Conservation (phyloP, 352 stramenopile genomes). For the Phytophthora quininea region DNA sequence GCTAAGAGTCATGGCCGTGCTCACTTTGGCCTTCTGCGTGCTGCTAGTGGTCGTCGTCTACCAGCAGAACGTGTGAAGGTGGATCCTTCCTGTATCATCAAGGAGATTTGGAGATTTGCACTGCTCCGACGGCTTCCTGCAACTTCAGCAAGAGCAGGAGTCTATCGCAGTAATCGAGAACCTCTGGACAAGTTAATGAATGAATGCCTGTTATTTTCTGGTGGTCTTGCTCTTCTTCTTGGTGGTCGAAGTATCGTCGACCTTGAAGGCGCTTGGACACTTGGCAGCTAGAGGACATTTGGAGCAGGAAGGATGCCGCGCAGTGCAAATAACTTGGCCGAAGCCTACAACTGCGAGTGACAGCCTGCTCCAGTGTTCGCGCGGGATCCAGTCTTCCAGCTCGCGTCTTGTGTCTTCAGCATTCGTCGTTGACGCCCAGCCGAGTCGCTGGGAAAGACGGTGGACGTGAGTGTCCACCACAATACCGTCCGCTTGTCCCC, state of each 20-base stretch:
- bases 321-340: slow-evolving; percentile 66
- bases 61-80: slow-evolving; percentile 25
- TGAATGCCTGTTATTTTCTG: slow-evolving; percentile 13
- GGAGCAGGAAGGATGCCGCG: slow-evolving; percentile 58
- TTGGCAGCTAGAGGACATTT: slow-evolving; percentile 53
- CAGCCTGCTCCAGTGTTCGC: slow-evolving; percentile 57
- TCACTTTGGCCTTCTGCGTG: slow-evolving; percentile 39
- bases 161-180: neutral
- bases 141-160: neutral
- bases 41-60: slow-evolving; percentile 45
- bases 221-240: slow-evolving; percentile 7
- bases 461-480: slow-evolving; percentile 86
- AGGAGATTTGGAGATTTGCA: neutral
- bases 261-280: slow-evolving; percentile 63
- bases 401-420: slow-evolving; percentile 56
- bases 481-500: slow-evolving; percentile 64
- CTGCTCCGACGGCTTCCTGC: neutral
- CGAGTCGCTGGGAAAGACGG: slow-evolving; percentile 64
- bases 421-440: slow-evolving; percentile 40
- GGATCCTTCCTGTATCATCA: neutral
- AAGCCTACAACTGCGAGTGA: slow-evolving; percentile 80
- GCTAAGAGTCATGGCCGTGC: slow-evolving; percentile 35
- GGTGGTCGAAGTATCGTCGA: slow-evolving; percentile 1
- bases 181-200: slow-evolving; percentile 17
- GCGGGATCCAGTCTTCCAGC: slow-evolving; percentile 72